phyloP scores from a whole-genome alignment of 768 basidiomycete genomes.

The Leccinum fibrillosum region DNA sequence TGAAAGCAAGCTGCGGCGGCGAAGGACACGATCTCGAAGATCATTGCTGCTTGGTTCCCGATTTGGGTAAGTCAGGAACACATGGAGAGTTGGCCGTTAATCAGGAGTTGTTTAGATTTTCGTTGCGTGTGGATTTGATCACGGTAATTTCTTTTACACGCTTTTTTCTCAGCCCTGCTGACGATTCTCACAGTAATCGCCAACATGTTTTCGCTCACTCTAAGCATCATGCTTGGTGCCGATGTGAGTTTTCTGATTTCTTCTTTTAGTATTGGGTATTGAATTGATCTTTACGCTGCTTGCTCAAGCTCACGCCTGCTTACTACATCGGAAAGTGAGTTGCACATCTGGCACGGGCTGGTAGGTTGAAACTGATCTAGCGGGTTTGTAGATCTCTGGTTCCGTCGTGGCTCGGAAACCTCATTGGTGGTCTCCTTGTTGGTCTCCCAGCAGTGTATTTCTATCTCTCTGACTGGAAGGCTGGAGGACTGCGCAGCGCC shows the following conservation, averaged over 20 bases:
- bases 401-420: constrained; percentile 63
- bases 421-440: constrained; percentile 62
- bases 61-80: constrained; percentile 54
- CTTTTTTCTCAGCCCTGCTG: neutral
- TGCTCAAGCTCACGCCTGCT: constrained; percentile 31
- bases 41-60: constrained; percentile 68
- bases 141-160: constrained; percentile 42
- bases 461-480: constrained; percentile 51
- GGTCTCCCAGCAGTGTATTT: constrained; percentile 64
- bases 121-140: constrained; percentile 68
- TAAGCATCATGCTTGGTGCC: constrained; percentile 69
- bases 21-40: constrained; percentile 67
- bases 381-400: constrained; percentile 50
- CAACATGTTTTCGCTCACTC: constrained; percentile 73
- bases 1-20: constrained; percentile 66
- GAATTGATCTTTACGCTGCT: neutral
- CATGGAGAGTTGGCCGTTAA: neutral
- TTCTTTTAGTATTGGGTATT: neutral
- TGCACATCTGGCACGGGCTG: neutral
- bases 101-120: constrained; percentile 45
- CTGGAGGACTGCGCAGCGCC: constrained; percentile 35
- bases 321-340: constrained; percentile 67
- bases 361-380: neutral
- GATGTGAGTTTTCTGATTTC: constrained; percentile 40
- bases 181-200: constrained; percentile 48